Base-by-base conservation (phyloP, 75 land plant genomes). In the Pinus tabuliformis region DNA sequence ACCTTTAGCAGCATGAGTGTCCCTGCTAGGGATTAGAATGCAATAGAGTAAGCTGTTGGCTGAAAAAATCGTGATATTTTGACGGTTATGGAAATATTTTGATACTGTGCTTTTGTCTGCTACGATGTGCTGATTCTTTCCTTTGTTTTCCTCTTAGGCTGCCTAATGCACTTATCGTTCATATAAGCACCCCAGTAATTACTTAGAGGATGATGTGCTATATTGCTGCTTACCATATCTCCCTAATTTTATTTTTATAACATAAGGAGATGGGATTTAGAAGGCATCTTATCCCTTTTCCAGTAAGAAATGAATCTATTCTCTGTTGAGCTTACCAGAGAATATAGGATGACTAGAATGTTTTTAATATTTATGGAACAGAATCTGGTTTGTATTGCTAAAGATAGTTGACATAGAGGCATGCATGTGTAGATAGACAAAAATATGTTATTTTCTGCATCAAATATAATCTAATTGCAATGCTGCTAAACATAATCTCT, bases 401-500 rank as follows among this genome's bases (percentile, higher is more conserved):
- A 49, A 49, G 54, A 49, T 49, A 49, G 9, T 9, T 49, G 54
- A 42, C 11, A 42, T 39, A 45, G 52, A 68, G 49, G n/a, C 36
- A 42, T 42, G 17, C 21, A 24, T 26, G 4, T 24, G 12, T 56
- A 56, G 28, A 56, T 18, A 56, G 14, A 15, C 13, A 49, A 49
- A 49, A 9, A 56, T 56, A 24, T 73, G 58, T 12, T 68, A n/a
- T 30, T 73, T 73, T 14, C 74, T 73, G 74, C 54, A 18, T 15
- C 36, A 22, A n/a, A 56, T 0, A 33, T 13, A 0, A 26, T 75
- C 77, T 17, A 14, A 22, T 33, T 68, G 16, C 21, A 61, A 42
- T 59, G 28, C 36, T 75, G 24, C 45, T 33, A 1, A 75, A n/a
- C 28, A 12, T 75, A 22, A 36, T 73, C 0, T 73, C 9, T 54